Conservation (phyloP, 495 filamentous ascomycete species). For the Podospora tetraspora region DNA sequence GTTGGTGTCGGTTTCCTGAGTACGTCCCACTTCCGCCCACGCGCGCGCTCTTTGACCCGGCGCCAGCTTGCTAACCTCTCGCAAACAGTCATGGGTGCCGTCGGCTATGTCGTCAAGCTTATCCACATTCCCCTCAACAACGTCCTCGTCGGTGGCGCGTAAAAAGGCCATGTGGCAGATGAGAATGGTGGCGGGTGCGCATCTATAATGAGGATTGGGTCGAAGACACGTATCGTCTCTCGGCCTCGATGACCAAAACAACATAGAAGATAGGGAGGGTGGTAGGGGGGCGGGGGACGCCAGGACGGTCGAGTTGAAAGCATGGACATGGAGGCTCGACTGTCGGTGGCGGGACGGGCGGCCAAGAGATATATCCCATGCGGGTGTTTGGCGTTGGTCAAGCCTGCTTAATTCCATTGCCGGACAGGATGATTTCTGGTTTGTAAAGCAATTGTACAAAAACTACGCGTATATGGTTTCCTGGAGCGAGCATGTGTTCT, state of each 20-base stretch:
- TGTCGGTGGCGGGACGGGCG: neutral
- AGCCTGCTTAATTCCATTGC: slow-evolving; percentile 9
- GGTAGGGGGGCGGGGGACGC: neutral
- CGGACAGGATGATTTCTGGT: neutral
- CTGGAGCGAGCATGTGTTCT: neutral
- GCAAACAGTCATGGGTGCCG: slow-evolving; percentile 36
- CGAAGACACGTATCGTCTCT: neutral
- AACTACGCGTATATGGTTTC: neutral
- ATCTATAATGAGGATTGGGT: neutral
- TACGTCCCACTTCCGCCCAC: slow-evolving; percentile 7
- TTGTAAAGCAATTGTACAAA: slow-evolving; percentile 7
- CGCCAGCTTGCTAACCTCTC: slow-evolving; percentile 4
- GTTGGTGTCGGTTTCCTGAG: slow-evolving; percentile 63
- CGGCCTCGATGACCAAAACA: neutral
- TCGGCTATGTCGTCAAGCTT: slow-evolving; percentile 92
- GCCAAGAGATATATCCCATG: slow-evolving; percentile 5
- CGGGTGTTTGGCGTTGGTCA: slow-evolving; percentile 1
- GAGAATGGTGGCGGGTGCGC: neutral
- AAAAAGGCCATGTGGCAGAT: slow-evolving; percentile 8
- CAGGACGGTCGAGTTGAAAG: slow-evolving; percentile 8
- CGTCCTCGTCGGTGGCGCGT: slow-evolving; percentile 44
- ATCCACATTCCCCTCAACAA: slow-evolving; percentile 47
- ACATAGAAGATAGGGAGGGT: neutral
- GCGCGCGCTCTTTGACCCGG: neutral
- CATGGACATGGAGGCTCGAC: slow-evolving; percentile 18